A percentile compares a stretch with the other conserved stretches of the same genome.
Evolutionary conservation across 176 grass and related monocot species (phyloP).

Genomic region (Oryza longistaminata): DNA sequence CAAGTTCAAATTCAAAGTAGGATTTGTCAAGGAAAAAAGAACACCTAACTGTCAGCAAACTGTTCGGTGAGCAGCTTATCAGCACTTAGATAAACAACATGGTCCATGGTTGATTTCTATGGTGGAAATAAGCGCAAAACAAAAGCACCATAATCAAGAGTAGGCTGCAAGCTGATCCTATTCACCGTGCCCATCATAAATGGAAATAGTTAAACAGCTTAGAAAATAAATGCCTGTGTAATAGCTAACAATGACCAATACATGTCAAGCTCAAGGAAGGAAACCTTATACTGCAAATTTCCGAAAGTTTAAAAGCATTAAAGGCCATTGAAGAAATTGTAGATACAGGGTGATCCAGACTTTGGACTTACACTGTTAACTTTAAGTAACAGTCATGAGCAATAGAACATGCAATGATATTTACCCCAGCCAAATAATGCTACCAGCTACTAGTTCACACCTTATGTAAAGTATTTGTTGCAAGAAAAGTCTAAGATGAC

Average conservation of each 20-base stretch:
- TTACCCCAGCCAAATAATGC: background rate
- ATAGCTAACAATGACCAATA: conserved; percentile 15
- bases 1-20: background rate
- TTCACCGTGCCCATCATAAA: background rate
- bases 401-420: background rate
- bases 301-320: background rate
- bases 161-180: background rate
- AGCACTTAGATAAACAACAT: conserved; percentile 9
- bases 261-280: background rate
- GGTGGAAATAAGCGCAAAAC: background rate
- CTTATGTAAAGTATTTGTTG: conserved; percentile 5
- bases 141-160: background rate
- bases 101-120: conserved; percentile 7
- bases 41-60: background rate
- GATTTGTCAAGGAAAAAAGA: background rate
- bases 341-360: background rate
- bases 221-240: background rate
- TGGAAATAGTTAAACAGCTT: conserved; percentile 13
- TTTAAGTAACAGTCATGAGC: background rate
- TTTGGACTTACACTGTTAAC: background rate
- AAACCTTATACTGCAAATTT: background rate
- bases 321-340: background rate
- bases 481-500: background rate
- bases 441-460: background rate
- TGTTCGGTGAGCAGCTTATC: background rate